Base-by-base conservation (phyloP, 768 basidiomycete genomes). In the Collybia sordida region DNA sequence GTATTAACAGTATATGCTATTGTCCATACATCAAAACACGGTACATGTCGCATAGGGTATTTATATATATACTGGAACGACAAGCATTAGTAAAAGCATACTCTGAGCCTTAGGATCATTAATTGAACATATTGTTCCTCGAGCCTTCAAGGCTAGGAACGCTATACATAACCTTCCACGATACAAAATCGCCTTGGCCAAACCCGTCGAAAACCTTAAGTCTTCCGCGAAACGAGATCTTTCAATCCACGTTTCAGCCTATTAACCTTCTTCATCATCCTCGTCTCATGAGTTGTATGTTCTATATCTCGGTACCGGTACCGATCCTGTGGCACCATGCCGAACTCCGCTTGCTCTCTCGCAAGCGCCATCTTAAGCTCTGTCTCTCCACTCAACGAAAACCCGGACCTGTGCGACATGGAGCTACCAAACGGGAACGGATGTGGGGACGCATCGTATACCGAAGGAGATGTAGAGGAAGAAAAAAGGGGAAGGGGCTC, bases 311-410 rank as follows among this genome's bases (percentile, higher is more conserved):
- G 56, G 39, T 61, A 64, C 45, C 49, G 56, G 18, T 56, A 63
- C 14, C 18, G 22, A 27, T 58, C 52, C 42, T 42, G 31, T 14
- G 31, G 3, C 42, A 14, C 9, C 43, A 17, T 24, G 35, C 27
- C 51, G 14, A 31, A 31, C 40, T 65, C 64, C 40, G 45, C 60
- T 45, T 62, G 59, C 58, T 69, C 64, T 52, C 63, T 63, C 7
- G 80, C 80, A 28, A 82, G 62, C 1, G 77, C 74, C 79, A 82
- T 82, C 55, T 75, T 69, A 64, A 82, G 53, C 59, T 83, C 82
- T 47, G 77, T 79, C 64, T 83, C 79, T 9, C 82, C 82, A 46
- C 80, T 83, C 55, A 83, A 66, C 48, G 82, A 83, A 60, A 72
- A 82, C 12, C 81, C 81, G 3, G 62, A 49, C 1, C 57, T 24